Evolutionary conservation across 148 eudicot species (phyloP).

Genomic region (Heliamphora exappendiculata): DNA sequence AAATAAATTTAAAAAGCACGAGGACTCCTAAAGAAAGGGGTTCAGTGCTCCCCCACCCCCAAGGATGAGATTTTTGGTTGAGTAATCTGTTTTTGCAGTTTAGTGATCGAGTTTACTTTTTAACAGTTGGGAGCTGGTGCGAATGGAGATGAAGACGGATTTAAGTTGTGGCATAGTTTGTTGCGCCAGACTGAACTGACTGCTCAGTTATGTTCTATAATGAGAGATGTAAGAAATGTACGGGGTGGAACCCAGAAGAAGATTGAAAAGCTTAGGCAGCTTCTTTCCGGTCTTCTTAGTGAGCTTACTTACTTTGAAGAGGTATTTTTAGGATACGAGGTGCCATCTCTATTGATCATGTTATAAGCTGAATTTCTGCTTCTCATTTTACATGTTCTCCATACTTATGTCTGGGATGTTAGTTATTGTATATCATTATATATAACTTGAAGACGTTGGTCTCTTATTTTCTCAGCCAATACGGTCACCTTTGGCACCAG

Average conservation of each 20-base stretch:
- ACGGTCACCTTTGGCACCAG: constrained; percentile 83
- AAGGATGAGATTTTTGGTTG: background rate
- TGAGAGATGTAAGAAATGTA: constrained; percentile 86
- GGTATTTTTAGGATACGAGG: constrained; percentile 36
- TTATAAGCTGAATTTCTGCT: background rate
- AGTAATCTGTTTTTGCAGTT: background rate
- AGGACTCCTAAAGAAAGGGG: background rate
- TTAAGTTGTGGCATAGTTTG: constrained; percentile 95
- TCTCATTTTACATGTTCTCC: background rate
- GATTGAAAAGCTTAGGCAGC: constrained; percentile 94
- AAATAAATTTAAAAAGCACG: background rate
- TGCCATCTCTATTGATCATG: background rate
- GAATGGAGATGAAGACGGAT: constrained; percentile 74
- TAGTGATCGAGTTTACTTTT: background rate
- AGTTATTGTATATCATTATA: background rate
- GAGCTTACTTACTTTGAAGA: constrained; percentile 96
- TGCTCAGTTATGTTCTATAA: constrained; percentile 90
- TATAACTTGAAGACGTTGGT: background rate
- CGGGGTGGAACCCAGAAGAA: constrained; percentile 91
- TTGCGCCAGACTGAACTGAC: constrained; percentile 95
- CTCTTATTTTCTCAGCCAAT: constrained; percentile 54
- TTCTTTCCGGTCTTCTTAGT: constrained; percentile 89
- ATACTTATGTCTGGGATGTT: background rate
- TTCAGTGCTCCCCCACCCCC: background rate
- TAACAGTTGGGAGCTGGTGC: constrained; percentile 58